Percentiles rank a stretch among this genome's conserved stretches.
These are phyloP conservation scores for Podospora fimiseda DNA, from an alignment of 495 filamentous ascomycete species.

Conservation along the genomic window DNA sequence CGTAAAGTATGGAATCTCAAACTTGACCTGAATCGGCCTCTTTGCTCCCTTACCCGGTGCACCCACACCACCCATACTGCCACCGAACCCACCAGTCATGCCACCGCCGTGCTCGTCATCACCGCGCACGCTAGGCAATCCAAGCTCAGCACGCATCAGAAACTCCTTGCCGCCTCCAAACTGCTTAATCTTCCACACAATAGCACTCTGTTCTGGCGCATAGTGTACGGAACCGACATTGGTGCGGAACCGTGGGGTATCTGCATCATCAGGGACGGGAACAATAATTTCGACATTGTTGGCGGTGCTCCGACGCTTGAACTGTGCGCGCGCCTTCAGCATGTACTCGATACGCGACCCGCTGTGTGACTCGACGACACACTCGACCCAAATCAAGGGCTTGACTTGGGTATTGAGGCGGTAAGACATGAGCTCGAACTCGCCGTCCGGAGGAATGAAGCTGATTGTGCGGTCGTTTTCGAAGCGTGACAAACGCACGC, in stretches of 20 bases:
- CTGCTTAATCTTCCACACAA: slow-evolving; percentile 99
- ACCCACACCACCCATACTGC: slow-evolving; percentile 80
- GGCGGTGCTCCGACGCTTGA: slow-evolving; percentile 94
- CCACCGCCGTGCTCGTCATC: slow-evolving; percentile 94
- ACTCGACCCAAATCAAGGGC: slow-evolving; percentile 98
- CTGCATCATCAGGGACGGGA: slow-evolving; percentile 95
- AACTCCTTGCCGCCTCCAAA: slow-evolving; percentile 98
- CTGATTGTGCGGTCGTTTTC: slow-evolving; percentile 99
- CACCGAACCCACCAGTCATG: slow-evolving; percentile 93
- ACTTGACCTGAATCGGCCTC: slow-evolving; percentile 96
- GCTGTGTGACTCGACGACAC: slow-evolving; percentile 89
- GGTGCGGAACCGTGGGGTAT: slow-evolving; percentile 92
- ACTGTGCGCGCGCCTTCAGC: slow-evolving; percentile 96
- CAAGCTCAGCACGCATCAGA: slow-evolving; percentile 97
- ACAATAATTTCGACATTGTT: slow-evolving; percentile 99
- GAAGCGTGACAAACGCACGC: slow-evolving; percentile 89
- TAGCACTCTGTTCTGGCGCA: slow-evolving; percentile 92
- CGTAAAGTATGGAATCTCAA: slow-evolving; percentile 99
- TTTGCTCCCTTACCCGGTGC: slow-evolving; percentile 73
- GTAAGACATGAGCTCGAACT: slow-evolving; percentile 99
- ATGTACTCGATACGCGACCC: slow-evolving; percentile 96
- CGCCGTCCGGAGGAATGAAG: slow-evolving; percentile 96
- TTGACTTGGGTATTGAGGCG: slow-evolving; percentile 98
- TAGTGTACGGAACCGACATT: slow-evolving; percentile 99
- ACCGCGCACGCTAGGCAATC: slow-evolving; percentile 87